phyloP scores from a whole-genome alignment of 768 basidiomycete genomes.

The Termitomyces sp. region DNA sequence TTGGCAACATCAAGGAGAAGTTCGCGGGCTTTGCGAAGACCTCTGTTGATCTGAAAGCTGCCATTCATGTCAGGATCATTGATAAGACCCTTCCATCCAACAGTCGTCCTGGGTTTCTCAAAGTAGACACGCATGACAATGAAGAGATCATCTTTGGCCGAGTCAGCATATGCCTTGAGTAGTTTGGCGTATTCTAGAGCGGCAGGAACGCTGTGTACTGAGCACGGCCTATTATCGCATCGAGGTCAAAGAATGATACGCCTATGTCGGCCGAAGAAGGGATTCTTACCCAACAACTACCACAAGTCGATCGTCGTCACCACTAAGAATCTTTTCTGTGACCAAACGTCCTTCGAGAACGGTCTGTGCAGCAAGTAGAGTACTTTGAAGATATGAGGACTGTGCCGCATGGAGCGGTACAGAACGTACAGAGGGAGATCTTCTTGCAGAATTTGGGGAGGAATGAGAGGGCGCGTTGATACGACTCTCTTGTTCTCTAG shows the following conservation, averaged over 20 bases:
- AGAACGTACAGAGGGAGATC: conserved; percentile 76
- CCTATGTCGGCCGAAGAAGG: background rate
- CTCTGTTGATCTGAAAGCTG: conserved; percentile 94
- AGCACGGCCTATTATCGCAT: conserved; percentile 66
- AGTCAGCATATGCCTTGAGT: conserved; percentile 75
- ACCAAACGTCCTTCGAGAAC: conserved; percentile 80
- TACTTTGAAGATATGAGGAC: conserved; percentile 35
- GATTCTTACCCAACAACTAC: conserved; percentile 80
- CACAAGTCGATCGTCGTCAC: conserved; percentile 87
- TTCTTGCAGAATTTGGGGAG: conserved; percentile 91
- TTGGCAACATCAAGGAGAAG: conserved; percentile 86
- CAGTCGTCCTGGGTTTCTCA: conserved; percentile 92
- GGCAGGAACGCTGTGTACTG: conserved; percentile 84
- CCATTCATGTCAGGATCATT: conserved; percentile 95
- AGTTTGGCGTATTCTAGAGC: conserved; percentile 84
- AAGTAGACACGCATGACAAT: conserved; percentile 99
- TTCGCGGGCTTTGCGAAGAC: conserved; percentile 81
- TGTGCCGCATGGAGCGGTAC: background rate
- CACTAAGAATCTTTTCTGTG: conserved; percentile 74
- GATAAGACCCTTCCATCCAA: conserved; percentile 99
- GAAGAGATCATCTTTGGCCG: conserved; percentile 76
- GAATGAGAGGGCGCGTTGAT: conserved; percentile 83
- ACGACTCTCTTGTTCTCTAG: conserved; percentile 88
- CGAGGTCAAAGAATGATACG: background rate
- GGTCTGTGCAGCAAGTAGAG: conserved; percentile 78